Evolutionary conservation across 2,329 filamentous ascomycete species (phyloP), one percentile per base, ranked within the genome.

Genomic region (Thyridium curvatum): DNA sequence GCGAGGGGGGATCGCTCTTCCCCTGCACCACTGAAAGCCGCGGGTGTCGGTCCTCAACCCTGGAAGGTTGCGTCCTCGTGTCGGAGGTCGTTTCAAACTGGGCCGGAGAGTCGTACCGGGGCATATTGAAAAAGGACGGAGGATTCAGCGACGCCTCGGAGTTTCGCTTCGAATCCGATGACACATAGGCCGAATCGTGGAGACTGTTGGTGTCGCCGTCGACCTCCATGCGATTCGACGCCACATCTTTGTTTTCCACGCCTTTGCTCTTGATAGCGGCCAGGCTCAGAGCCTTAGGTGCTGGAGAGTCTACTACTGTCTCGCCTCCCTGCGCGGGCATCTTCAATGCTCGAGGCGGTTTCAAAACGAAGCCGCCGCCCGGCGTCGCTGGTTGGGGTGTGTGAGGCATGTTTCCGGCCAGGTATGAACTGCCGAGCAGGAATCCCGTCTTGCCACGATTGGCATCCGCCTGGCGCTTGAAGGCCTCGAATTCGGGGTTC

Each of bases 401-500:
- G 12, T 50, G 53, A 18, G 62, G 61, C 17, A 61, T 58, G 10
- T 44, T 30, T 14, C 47, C 15, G 18, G 35, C 42, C 44, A 76
- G 72, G 42, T 73, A 66, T 2, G 68, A 50, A 34, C 63, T 57
- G 41, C 65, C 60, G 8, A 82, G 58, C 28, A 58, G 68, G 48
- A 77, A 77, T 30, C 62, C 62, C 1, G 62, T 54, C 34, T 59
- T 66, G 35, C 65, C 61, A 32, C 65, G 63, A 48, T 81, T 82
- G 29, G 75, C 69, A 52, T 90, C 85, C n/a, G 79, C 75, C 52
- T 88, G 82, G 46, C 73, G 78, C 49, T 72, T 74, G 56, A 94
- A 91, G 3, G 84, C 83, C 56, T 91, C 86, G 46, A 85, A 91
- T n/a, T 89, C 82, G 7, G 84, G 77, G 51, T 90, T 89, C 28